These are phyloP conservation scores for Cladochytrium replicatum DNA, from an alignment of 192 early-diverging fungal genomes.

Conservation along the genomic window DNA sequence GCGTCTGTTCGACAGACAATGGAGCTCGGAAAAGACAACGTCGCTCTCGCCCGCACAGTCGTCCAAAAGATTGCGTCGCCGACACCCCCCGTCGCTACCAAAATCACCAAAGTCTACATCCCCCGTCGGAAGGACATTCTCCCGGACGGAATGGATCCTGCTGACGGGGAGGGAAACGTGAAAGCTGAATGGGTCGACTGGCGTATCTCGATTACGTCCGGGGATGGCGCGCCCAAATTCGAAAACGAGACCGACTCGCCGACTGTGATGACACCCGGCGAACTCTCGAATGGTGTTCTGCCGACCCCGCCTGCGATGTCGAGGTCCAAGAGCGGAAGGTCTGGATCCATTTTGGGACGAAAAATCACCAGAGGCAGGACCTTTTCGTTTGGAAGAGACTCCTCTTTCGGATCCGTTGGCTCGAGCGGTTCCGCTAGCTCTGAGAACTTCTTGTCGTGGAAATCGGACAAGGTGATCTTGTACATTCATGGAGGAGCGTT, in stretches of 20 bases:
- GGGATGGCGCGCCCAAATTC: not conserved
- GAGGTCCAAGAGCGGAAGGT: too few species aligned
- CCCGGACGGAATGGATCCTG: constrained; percentile 14
- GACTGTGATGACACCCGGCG: constrained; percentile 5
- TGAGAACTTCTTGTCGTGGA: too few species aligned
- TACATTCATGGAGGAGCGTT: constrained; percentile 58
- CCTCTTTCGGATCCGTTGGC: not conserved
- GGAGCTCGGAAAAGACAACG: too few species aligned
- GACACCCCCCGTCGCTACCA: constrained; percentile 9
- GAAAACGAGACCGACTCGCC: constrained; percentile 1
- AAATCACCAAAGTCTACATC: constrained; percentile 20
- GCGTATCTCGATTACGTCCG: not conserved
- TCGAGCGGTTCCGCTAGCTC: too few species aligned
- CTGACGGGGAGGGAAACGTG: constrained; percentile 18
- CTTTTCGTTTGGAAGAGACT: too few species aligned
- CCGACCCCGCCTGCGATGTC: too few species aligned
- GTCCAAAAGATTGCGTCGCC: too few species aligned
- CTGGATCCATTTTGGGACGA: too few species aligned
- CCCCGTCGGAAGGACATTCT: constrained; percentile 17
- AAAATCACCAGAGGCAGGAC: too few species aligned
- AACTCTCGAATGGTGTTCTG: too few species aligned
- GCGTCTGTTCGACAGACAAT: too few species aligned
- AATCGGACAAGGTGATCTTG: constrained; percentile 39
- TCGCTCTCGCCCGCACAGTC: too few species aligned
- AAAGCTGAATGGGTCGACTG: constrained; percentile 36